Percentiles rank a stretch among this genome's conserved stretches.
Conservation (phyloP, 306 rosid species). For the Pyrus communis region DNA sequence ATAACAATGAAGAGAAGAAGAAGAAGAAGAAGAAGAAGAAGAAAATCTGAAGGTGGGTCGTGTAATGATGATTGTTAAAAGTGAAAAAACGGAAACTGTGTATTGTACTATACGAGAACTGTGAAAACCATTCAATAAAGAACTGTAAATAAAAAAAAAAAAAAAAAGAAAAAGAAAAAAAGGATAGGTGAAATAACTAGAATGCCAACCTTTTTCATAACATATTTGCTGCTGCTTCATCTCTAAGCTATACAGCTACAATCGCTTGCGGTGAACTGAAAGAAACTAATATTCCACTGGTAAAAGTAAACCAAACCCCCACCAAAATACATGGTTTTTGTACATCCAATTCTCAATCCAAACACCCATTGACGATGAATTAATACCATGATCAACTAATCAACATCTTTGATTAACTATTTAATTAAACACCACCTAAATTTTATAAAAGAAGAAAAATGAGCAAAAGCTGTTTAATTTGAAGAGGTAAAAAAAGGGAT, state of each 20-base stretch:
- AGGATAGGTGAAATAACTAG: constrained; percentile 9
- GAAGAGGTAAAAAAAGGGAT: neutral
- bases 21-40: neutral
- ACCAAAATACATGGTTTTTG: constrained; percentile 31
- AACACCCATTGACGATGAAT: constrained; percentile 10
- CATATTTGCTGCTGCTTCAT: constrained; percentile 34
- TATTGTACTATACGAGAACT: neutral
- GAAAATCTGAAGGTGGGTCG: neutral
- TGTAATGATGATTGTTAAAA: neutral
- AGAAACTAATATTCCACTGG: neutral
- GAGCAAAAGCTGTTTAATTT: neutral
- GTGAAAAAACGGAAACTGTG: no score
- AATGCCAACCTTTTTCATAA: constrained; percentile 2
- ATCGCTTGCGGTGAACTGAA: constrained; percentile 8
- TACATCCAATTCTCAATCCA: constrained; percentile 53
- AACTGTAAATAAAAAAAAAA: neutral
- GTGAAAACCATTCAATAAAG: neutral
- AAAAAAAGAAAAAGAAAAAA: neutral
- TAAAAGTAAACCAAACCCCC: constrained; percentile 14
- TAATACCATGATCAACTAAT: neutral
- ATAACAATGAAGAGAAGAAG: neutral
- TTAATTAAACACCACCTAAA: constrained; percentile 33
- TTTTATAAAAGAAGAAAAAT: constrained; percentile 41
- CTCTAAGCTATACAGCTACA: constrained; percentile 37
- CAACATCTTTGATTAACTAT: constrained; percentile 22